These are phyloP conservation scores for Biscutella auriculata DNA, from an alignment of 441 rosid genomes.

Conservation along the genomic window DNA sequence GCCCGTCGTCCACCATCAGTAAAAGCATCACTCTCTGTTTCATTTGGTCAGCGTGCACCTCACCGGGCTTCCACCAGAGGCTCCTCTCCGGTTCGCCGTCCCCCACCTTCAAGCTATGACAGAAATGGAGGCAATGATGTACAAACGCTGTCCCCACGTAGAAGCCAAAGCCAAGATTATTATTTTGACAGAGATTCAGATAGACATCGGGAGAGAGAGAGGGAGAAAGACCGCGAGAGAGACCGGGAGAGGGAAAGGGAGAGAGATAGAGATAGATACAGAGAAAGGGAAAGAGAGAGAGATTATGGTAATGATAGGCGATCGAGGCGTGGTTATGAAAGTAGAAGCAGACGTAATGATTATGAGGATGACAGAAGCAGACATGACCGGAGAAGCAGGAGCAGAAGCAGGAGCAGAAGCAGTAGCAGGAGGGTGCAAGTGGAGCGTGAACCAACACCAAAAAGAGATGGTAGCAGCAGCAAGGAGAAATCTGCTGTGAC, in stretches of 20 bases:
- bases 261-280: neutral
- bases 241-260: conserved; percentile 17
- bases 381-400: conserved; percentile 34
- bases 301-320: conserved; percentile 49
- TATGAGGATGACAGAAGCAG: conserved; percentile 36
- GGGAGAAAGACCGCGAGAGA: conserved; percentile 22
- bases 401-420: conserved; percentile 44
- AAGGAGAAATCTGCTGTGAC: conserved; percentile 47
- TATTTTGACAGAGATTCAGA: conserved; percentile 48
- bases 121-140: conserved; percentile 31
- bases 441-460: conserved; percentile 48
- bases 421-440: conserved; percentile 60
- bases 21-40: conserved; percentile 97
- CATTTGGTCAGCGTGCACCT: conserved; percentile 99
- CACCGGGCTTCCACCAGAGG: conserved; percentile 98
- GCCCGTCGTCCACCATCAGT: conserved; percentile 99
- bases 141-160: conserved; percentile 50
- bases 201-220: conserved; percentile 27
- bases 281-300: conserved; percentile 39
- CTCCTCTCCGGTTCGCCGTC: conserved; percentile 92
- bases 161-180: conserved; percentile 62
- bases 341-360: conserved; percentile 42
- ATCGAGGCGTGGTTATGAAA: conserved; percentile 35
- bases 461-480: conserved; percentile 28
- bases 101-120: conserved; percentile 53